phyloP scores from a whole-genome alignment of 106 monocot species.

The Allium sativum region DNA sequence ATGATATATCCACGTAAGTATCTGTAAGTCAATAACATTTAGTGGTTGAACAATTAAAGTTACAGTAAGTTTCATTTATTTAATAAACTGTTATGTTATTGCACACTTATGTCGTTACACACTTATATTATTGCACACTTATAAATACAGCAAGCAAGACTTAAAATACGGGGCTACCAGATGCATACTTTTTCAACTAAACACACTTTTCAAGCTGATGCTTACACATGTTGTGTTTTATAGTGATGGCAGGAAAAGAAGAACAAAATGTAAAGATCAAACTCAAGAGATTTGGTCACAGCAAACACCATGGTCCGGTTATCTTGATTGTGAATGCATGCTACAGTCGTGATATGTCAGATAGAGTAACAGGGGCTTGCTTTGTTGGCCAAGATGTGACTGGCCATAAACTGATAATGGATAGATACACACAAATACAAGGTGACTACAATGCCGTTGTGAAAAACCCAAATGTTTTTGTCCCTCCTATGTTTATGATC shows the following conservation, averaged over 20 bases:
- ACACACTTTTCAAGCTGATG: background rate
- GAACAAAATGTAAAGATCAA: constrained; percentile 72
- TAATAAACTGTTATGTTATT: too few species aligned
- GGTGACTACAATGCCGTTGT: constrained; percentile 66
- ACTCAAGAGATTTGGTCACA: constrained; percentile 39
- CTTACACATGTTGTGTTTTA: constrained; percentile 7
- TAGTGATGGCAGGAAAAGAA: constrained; percentile 56
- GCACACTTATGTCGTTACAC: too few species aligned
- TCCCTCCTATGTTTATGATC: constrained; percentile 85
- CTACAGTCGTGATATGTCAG: constrained; percentile 48
- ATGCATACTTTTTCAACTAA: too few species aligned
- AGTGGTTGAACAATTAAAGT: too few species aligned
- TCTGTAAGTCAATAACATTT: too few species aligned
- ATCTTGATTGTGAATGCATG: constrained; percentile 72
- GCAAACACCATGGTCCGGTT: constrained; percentile 31
- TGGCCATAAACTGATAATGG: constrained; percentile 55
- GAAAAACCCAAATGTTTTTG: constrained; percentile 44
- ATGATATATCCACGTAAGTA: too few species aligned
- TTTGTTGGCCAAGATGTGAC: constrained; percentile 87
- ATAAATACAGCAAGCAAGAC: too few species aligned
- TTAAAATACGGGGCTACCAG: too few species aligned
- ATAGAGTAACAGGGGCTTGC: constrained; percentile 61
- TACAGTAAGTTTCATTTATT: too few species aligned
- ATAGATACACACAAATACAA: constrained; percentile 70
- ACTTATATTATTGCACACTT: too few species aligned